These are phyloP conservation scores for Colletotrichum karsti DNA, from an alignment of 2,329 filamentous ascomycete genomes.

Conservation along the genomic window DNA sequence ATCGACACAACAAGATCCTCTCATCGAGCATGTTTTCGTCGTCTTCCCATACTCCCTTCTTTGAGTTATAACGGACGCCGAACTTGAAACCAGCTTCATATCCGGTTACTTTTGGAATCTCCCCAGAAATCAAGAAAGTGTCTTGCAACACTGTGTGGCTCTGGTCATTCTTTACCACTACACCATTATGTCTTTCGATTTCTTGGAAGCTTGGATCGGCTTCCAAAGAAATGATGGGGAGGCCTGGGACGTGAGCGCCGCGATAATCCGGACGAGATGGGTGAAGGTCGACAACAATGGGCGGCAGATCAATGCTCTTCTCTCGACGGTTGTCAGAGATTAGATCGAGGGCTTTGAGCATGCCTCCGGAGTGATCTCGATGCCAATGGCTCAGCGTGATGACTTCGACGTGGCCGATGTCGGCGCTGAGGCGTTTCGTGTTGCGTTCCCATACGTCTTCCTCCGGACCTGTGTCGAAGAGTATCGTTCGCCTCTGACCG, in stretches of 20 bases:
- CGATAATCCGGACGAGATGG: constrained; percentile 59
- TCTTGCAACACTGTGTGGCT: constrained; percentile 56
- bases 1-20: constrained; percentile 59
- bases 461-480: constrained; percentile 64
- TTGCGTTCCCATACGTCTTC: constrained; percentile 60
- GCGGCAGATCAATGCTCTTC: not conserved
- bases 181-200: constrained; percentile 37
- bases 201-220: constrained; percentile 60
- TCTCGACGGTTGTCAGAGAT: constrained; percentile 47
- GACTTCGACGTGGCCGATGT: constrained; percentile 39
- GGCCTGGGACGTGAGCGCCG: constrained; percentile 43
- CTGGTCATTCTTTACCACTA: constrained; percentile 45
- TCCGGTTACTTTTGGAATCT: constrained; percentile 56
- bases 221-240: constrained; percentile 55
- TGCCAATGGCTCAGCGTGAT: constrained; percentile 64
- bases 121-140: constrained; percentile 61
- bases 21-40: constrained; percentile 62
- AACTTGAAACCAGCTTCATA: constrained; percentile 58
- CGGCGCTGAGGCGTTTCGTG: constrained; percentile 44
- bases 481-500: constrained; percentile 51
- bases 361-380: constrained; percentile 61
- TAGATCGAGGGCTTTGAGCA: constrained; percentile 56
- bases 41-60: constrained; percentile 50
- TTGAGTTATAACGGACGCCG: constrained; percentile 50
- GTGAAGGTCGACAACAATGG: constrained; percentile 57